phyloP scores from a whole-genome alignment of 106 monocot genomes.

The Cymbidium sinense region DNA sequence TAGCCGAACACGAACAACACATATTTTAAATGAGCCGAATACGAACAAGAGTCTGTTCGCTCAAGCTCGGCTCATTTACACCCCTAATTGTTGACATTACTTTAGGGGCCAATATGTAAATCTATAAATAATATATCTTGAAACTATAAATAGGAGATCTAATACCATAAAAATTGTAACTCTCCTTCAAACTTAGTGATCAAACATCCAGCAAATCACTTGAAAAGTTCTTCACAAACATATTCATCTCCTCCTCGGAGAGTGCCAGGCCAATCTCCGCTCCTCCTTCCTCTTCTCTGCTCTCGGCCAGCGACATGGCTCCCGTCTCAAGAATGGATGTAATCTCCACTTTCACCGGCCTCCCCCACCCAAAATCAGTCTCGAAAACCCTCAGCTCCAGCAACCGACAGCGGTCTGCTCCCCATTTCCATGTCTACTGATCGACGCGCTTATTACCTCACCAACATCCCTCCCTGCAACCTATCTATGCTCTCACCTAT shows the following conservation, averaged over 20 bases:
- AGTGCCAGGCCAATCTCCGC: slow-evolving; percentile 11
- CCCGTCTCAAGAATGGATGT: slow-evolving; percentile 7
- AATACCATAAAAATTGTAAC: too few species aligned
- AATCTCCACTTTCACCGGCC: slow-evolving; percentile 11
- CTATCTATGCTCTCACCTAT: not conserved
- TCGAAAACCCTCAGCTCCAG: slow-evolving; percentile 16
- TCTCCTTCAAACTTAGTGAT: too few species aligned
- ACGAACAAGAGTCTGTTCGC: too few species aligned
- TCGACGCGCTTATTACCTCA: not conserved
- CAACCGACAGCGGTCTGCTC: not conserved
- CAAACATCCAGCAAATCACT: not conserved
- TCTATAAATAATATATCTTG: too few species aligned
- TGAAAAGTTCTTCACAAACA: not conserved
- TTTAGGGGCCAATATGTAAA: too few species aligned
- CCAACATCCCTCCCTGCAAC: not conserved
- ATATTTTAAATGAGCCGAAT: too few species aligned
- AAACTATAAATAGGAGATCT: too few species aligned
- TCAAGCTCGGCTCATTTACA: too few species aligned
- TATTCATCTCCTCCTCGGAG: not conserved
- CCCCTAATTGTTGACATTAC: too few species aligned
- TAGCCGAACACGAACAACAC: too few species aligned
- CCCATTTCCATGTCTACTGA: not conserved
- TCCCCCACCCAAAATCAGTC: slow-evolving; percentile 23
- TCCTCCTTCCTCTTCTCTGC: slow-evolving; percentile 10
- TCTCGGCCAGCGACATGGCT: slow-evolving; percentile 6